Base-by-base conservation (phyloP, 2,329 filamentous ascomycete genomes). In the Sphaceloma murrayae region DNA sequence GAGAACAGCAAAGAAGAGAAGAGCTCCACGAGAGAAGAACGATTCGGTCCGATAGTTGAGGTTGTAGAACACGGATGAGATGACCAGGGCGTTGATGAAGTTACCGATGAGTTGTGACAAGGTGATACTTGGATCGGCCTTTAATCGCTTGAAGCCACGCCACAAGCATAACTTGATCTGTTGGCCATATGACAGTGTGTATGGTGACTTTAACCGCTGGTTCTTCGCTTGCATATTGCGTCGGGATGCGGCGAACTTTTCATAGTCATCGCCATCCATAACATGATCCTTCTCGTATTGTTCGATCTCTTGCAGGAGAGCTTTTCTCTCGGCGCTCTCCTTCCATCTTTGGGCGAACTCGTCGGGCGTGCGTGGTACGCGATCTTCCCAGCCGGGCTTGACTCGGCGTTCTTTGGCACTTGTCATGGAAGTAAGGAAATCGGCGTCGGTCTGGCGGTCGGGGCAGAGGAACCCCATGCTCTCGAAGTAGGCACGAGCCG, bases 1-100 rank as follows among this genome's bases (percentile, higher is more conserved):
- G 48, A 94, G 69, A 56, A 87, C 79, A 53, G 85, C 84, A 58
- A 94, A 91, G 75, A 94, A 94, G 43, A 94, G 69, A 17, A 94
- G 70, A 33, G 83, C 80, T 51, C 82, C 84, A 49, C 86, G 78
- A 54, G 77, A 74, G 67, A 80, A 93, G 69, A 94, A 93, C 56
- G 80, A 85, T 13, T 62, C 57, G 0, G 84, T 82, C n/a, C 68
- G 70, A 1, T 69, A 56, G 19, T 73, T 60, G 27, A 93, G 64
- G 59, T 93, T 82, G 69, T 75, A 94, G 64, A 91, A 94, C 52
- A 94, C 80, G 51, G 79, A 82, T 43, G 81, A 70, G 48, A 94
- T 77, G 57, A 94, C 82, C 50, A 94, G 69, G 46, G 82, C 73
- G 75, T 89, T 82, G 52, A 76, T 64, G 34, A 79, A 74, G 62